Evolutionary conservation across 768 basidiomycete genomes (phyloP).

Genomic region (Solioccasus polychromus): DNA sequence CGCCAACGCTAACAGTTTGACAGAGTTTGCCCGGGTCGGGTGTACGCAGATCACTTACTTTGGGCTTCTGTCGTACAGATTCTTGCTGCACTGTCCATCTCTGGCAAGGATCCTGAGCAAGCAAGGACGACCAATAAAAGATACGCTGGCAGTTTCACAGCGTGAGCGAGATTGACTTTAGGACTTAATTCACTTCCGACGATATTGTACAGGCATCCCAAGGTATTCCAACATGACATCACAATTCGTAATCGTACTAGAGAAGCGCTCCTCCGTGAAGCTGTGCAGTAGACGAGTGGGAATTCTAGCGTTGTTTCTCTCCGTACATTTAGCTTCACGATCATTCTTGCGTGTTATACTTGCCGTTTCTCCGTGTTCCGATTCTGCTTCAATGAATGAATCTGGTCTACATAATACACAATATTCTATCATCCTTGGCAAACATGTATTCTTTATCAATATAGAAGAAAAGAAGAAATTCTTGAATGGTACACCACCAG

Average conservation of each 20-base stretch:
- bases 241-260: neutral
- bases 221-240: neutral
- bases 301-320: no score
- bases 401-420: no score
- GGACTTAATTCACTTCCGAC: no score
- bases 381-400: no score
- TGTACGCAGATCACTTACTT: neutral
- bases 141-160: constrained; percentile 3
- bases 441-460: no score
- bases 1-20: neutral
- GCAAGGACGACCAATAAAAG: neutral
- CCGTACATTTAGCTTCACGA: no score
- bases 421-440: no score
- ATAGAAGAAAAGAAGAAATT: no score
- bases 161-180: neutral
- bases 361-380: no score
- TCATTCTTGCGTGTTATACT: no score
- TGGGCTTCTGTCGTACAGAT: neutral
- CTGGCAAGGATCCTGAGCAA: neutral
- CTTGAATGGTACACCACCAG: neutral
- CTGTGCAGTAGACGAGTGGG: neutral
- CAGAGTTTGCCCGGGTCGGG: constrained; percentile 2
- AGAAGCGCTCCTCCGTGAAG: neutral
- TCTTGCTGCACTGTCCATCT: neutral
- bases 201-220: neutral